Base-by-base conservation (phyloP, 805 yeast species). In the Suhomyces sp. region DNA sequence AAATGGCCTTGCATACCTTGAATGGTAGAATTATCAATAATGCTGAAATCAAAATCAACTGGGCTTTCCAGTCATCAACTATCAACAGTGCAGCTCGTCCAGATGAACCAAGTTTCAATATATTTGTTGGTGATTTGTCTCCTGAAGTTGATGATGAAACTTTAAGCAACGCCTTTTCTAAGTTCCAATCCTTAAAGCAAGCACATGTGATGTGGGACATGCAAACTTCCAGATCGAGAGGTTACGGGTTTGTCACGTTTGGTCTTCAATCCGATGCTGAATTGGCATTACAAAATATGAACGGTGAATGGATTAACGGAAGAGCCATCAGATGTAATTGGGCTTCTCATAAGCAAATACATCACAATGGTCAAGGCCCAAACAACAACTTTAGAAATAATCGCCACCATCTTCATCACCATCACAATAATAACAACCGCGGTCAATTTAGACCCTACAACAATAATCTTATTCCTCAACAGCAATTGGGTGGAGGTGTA, bases 121-220 rank as follows among this genome's bases (percentile, higher is more conserved):
- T 88, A 33, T 88, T 88, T 58, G 87, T 88, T 20, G 96, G 96
- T 39, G 96, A 88, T 56, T 71, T 88, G 47, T 78, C 87, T 25
- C 71, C 83, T 6, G 95, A 88, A 50, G 81, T 88, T 23, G 81
- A 84, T 53, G 96, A 88, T 60, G 95, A 83, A 46, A 54, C 76
- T 12, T 70, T 88, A 43, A 68, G 68, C 33, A 62, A 58, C 28
- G 69, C 83, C 9, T 88, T 88, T 53, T 47, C 65, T 4, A 65
- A 68, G 37, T 83, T 75, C 56, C 66, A 69, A 12, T 74, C 88
- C 1, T 65, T 84, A 50, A 65, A 77, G 30, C 93, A 85, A 57
- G 96, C 95, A 9, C 88, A 88, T 48, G 96, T 88, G 20, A 88
- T 88, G 96, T 88, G 96, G 96, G 96, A 88, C 57, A 86, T 87